phyloP scores from a whole-genome alignment of 2,329 filamentous ascomycete genomes.

The Arthrobotrys megalospora region DNA sequence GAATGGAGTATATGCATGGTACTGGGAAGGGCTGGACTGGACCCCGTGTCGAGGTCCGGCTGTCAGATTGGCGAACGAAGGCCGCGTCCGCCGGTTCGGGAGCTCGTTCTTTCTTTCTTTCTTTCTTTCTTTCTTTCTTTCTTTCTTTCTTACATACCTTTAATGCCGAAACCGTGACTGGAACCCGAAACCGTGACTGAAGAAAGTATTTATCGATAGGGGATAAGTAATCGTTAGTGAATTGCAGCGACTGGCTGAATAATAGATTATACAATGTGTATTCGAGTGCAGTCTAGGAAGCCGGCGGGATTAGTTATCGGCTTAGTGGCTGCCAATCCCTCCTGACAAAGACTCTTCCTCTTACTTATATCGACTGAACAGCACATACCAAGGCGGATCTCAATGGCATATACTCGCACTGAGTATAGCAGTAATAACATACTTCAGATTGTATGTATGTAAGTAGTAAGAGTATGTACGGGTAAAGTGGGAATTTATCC shows the following conservation, averaged over 20 bases:
- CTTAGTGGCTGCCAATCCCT: constrained; percentile 21
- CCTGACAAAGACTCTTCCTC: constrained; percentile 25
- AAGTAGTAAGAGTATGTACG: neutral
- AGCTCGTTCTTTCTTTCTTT: neutral
- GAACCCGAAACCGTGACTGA: neutral
- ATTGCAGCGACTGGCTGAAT: neutral
- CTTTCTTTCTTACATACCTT: no score
- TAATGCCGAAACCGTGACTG: neutral
- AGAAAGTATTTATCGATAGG: neutral
- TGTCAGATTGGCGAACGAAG: no score
- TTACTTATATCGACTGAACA: neutral
- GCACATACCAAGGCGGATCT: neutral
- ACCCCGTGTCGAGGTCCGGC: neutral
- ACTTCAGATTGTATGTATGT: no score
- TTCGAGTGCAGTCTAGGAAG: constrained; percentile 16
- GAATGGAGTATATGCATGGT: neutral
- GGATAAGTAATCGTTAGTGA: constrained; percentile 13
- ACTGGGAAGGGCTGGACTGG: no score
- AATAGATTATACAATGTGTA: constrained; percentile 1
- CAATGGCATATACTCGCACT: no score
- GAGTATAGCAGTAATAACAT: no score
- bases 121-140: no score
- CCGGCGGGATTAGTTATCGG: constrained; percentile 43
- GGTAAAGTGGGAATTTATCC: constrained; percentile 23
- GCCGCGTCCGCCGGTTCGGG: neutral